Conservation (phyloP, 2,329 filamentous ascomycete species). For the Alternaria incomplexa region DNA sequence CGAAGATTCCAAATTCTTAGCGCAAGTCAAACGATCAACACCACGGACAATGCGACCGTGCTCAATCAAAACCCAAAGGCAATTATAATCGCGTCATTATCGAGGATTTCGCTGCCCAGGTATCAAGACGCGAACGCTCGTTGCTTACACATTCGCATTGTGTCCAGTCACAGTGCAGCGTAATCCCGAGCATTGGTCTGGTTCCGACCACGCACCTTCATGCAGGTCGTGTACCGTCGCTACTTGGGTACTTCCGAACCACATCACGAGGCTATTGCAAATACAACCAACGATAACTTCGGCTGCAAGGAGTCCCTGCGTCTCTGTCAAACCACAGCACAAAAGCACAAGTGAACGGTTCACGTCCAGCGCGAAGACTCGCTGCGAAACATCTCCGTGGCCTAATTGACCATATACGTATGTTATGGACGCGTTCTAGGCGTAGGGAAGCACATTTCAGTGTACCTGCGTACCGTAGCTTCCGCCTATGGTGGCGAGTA, state of each 20-base stretch:
- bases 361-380: background rate
- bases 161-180: conserved; percentile 29
- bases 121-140: background rate
- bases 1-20: background rate
- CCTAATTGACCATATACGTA: background rate
- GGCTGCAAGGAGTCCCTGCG: conserved; percentile 9
- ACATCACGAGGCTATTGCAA: background rate
- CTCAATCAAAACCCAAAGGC: background rate
- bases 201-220: conserved; percentile 5
- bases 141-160: conserved; percentile 14
- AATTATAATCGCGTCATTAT: background rate
- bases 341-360: background rate
- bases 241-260: background rate
- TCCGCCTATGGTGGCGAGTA: background rate
- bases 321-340: background rate
- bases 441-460: background rate
- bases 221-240: conserved; percentile 2
- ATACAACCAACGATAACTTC: conserved; percentile 8
- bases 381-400: background rate
- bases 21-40: background rate
- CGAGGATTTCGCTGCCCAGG: background rate
- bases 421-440: background rate
- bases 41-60: background rate
- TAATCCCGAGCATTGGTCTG: conserved; percentile 11
- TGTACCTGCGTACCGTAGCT: conserved; percentile 5